Percentiles rank a stretch among this genome's conserved stretches.
phyloP scores from a whole-genome alignment of 192 early-diverging fungal species.

The Entomortierella lignicola region DNA sequence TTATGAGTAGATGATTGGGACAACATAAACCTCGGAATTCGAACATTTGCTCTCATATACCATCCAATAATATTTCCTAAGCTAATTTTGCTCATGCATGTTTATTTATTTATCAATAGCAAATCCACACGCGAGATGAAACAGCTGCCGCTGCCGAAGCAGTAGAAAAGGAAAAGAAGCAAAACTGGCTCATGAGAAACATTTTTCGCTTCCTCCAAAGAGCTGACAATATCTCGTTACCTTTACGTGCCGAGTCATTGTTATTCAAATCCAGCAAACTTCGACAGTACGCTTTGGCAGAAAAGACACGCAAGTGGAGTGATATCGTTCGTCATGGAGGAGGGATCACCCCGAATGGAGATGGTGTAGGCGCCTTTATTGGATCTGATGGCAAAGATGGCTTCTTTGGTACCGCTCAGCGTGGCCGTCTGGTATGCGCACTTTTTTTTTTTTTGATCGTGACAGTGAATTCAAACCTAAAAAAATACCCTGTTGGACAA shows the following conservation, averaged over 20 bases:
- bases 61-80: not conserved
- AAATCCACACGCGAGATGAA: conserved; percentile 26
- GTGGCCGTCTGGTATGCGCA: conserved; percentile 49
- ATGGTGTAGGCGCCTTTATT: conserved; percentile 37
- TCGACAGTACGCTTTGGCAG: conserved; percentile 46
- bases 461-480: not conserved
- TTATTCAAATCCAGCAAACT: conserved; percentile 52
- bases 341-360: conserved; percentile 47
- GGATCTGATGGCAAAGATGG: conserved; percentile 51
- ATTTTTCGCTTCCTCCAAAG: conserved; percentile 15
- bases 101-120: conserved; percentile 10
- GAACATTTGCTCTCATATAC: not conserved
- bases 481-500: not conserved
- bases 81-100: conserved; percentile 7
- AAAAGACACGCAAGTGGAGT: conserved; percentile 34
- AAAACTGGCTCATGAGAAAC: conserved; percentile 1
- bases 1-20: too few species aligned
- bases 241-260: conserved; percentile 47
- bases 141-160: conserved; percentile 16
- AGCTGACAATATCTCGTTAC: conserved; percentile 38
- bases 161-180: not conserved
- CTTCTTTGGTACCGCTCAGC: conserved; percentile 32
- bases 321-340: conserved; percentile 56
- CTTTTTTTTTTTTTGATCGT: too few species aligned
- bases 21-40: too few species aligned